phyloP scores from a whole-genome alignment of 192 early-diverging fungal genomes.

The Entomortierella parvispora region DNA sequence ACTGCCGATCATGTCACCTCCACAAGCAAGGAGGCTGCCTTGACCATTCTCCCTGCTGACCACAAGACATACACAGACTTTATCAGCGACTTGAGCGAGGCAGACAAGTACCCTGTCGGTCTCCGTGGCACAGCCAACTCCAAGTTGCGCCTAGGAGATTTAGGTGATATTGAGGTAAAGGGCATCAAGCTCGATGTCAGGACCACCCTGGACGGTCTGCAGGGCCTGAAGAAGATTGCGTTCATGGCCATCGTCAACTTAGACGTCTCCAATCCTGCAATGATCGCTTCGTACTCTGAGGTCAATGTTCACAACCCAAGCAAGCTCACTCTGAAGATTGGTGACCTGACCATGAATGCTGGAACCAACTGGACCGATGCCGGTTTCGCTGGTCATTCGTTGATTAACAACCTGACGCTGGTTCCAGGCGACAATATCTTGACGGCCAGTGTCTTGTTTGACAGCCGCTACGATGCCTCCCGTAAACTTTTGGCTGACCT shows the following conservation, averaged over 20 bases:
- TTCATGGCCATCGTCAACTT: background rate
- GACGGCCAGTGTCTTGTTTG: too few species aligned
- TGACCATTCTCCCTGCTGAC: constrained; percentile 33
- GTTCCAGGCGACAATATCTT: constrained; percentile 15
- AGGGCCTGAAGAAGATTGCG: constrained; percentile 20
- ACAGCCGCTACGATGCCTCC: too few species aligned
- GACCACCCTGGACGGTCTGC: constrained; percentile 37
- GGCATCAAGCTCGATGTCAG: constrained; percentile 51
- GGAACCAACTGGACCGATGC: background rate
- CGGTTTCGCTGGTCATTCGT: background rate
- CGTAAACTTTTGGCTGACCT: too few species aligned
- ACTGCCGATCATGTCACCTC: constrained; percentile 51
- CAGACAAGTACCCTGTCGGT: constrained; percentile 37
- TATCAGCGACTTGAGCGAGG: constrained; percentile 50
- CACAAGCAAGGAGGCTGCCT: constrained; percentile 25
- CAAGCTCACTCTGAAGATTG: constrained; percentile 35
- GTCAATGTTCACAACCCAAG: constrained; percentile 44
- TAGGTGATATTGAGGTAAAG: constrained; percentile 50
- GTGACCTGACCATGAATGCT: constrained; percentile 9
- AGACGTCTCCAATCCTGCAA: background rate
- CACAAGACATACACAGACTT: constrained; percentile 57
- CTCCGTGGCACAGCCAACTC: constrained; percentile 58
- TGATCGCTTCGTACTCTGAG: too few species aligned
- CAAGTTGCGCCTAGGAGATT: constrained; percentile 34
- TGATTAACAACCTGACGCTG: background rate